Evolutionary conservation across 148 eudicot genomes (phyloP).

Genomic region (Heliamphora exappendiculata): DNA sequence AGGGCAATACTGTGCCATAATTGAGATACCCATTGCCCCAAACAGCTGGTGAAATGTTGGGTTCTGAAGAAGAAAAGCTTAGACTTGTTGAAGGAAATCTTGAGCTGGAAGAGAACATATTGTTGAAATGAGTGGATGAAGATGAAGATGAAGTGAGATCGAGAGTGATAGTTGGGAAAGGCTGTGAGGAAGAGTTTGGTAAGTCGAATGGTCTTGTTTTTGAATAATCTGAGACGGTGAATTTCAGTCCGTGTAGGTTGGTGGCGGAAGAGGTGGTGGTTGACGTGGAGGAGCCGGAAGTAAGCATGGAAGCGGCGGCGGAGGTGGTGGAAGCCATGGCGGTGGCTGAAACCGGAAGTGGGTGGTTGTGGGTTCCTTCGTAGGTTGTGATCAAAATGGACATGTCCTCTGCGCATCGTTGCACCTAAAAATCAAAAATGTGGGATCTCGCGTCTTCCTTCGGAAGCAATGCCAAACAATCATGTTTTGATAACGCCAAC

Average conservation of each 20-base stretch:
- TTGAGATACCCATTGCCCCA: constrained; percentile 41
- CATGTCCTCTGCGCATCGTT: constrained; percentile 63
- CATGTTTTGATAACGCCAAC: too few species aligned
- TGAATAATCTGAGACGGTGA: constrained; percentile 30
- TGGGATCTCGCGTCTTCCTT: background rate
- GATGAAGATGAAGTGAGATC: constrained; percentile 50
- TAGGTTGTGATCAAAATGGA: constrained; percentile 74
- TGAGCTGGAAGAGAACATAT: constrained; percentile 26
- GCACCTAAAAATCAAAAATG: constrained; percentile 37
- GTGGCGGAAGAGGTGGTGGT: constrained; percentile 10
- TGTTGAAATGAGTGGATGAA: constrained; percentile 28
- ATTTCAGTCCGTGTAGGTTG: constrained; percentile 34
- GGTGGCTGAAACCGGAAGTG: constrained; percentile 59
- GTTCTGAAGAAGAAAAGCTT: constrained; percentile 45
- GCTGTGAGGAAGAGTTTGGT: constrained; percentile 30
- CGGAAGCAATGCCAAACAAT: background rate
- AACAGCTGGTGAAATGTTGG: constrained; percentile 29
- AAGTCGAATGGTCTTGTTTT: constrained; percentile 38
- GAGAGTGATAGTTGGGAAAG: constrained; percentile 64
- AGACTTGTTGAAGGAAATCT: constrained; percentile 36
- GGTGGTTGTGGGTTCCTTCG: constrained; percentile 81
- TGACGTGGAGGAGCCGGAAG: constrained; percentile 53
- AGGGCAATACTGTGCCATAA: constrained; percentile 23
- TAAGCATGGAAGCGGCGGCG: constrained; percentile 77
- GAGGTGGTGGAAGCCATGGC: constrained; percentile 86